Evolutionary conservation across 2,329 filamentous ascomycete species (phyloP), one percentile per base, ranked within the genome.

Genomic region (Exserohilum rostratum): DNA sequence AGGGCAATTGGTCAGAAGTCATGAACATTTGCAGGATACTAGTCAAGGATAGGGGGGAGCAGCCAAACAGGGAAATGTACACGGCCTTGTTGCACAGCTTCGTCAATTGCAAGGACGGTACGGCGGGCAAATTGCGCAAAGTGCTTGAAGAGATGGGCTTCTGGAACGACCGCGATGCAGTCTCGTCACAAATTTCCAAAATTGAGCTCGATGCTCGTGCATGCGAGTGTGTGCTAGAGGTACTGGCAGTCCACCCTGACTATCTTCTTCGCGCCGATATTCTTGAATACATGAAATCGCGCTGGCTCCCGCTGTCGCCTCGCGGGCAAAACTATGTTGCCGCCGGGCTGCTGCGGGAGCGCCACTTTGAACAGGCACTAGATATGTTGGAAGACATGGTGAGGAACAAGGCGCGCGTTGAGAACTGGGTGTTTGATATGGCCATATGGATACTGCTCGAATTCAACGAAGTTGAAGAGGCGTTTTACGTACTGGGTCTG

Each of bases 181-280:
- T 29, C 3, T 13, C 37, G n/a, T 30, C 18, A 6, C 49, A 82
- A 38, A 71, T 76, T 1, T 78, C 82, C 37, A 81, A 80, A 0
- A 79, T 97, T 39, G 77, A 84, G 37, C 81, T 86, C 6, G 90
- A 91, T 61, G 81, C 82, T 0, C 80, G 81, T 3, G 82, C 90
- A 2, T 93, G 90, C 66, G 87, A 93, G 72, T 85, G 85, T 57
- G 85, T 88, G 2, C 77, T 97, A 34, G 85, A 87, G 73, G 88
- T 85, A 5, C 80, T 97, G 20, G 85, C 90, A 0, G 85, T 95
- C 7, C 95, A 98, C 71, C 91, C 93, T 0, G 90, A 98, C 74
- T 93, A 96, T 65, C 63, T 91, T 5, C 78, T 95, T 20, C 87
- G 92, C 31, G 83, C 85, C 48, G 82, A 87, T 31, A 82, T 96